A percentile compares a stretch with the other conserved stretches of the same genome.
phyloP scores from a whole-genome alignment of 768 basidiomycete genomes.

The Sarcomyxa edulis region DNA sequence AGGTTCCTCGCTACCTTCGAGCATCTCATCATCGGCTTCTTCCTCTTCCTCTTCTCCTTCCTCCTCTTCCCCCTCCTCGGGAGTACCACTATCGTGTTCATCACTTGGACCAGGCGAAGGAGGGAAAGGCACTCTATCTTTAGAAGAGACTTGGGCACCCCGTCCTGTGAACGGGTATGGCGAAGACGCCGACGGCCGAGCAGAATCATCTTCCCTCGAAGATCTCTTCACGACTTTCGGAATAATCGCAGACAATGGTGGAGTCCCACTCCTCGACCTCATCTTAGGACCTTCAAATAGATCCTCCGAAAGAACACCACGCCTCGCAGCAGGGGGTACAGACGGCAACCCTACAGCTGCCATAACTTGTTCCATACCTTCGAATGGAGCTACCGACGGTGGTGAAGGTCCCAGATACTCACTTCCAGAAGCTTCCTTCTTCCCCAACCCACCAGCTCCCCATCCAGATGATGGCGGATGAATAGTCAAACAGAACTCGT shows the following conservation, averaged over 20 bases:
- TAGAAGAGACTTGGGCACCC: constrained; percentile 55
- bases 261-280: constrained; percentile 16
- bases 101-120: constrained; percentile 46
- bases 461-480: constrained; percentile 28
- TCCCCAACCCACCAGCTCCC: constrained; percentile 23
- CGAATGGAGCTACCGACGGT: constrained; percentile 30
- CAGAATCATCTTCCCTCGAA: constrained; percentile 41
- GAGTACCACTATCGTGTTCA: constrained; percentile 26
- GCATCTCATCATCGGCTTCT: constrained; percentile 30
- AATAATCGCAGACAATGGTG: constrained; percentile 29
- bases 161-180: constrained; percentile 71
- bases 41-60: constrained; percentile 21
- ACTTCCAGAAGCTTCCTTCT: constrained; percentile 18
- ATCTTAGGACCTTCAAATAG: constrained; percentile 54
- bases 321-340: constrained; percentile 46
- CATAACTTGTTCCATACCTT: constrained; percentile 54
- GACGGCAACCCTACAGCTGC: constrained; percentile 51
- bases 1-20: constrained; percentile 40
- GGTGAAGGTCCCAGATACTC: constrained; percentile 6
- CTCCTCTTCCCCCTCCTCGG: constrained; percentile 19
- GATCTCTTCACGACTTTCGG: constrained; percentile 40
- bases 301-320: constrained; percentile 57
- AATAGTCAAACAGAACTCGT: constrained; percentile 65
- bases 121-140: constrained; percentile 72
- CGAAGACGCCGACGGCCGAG: constrained; percentile 43